Conservation (phyloP, 441 rosid genomes). For the Lepidium campestre region DNA sequence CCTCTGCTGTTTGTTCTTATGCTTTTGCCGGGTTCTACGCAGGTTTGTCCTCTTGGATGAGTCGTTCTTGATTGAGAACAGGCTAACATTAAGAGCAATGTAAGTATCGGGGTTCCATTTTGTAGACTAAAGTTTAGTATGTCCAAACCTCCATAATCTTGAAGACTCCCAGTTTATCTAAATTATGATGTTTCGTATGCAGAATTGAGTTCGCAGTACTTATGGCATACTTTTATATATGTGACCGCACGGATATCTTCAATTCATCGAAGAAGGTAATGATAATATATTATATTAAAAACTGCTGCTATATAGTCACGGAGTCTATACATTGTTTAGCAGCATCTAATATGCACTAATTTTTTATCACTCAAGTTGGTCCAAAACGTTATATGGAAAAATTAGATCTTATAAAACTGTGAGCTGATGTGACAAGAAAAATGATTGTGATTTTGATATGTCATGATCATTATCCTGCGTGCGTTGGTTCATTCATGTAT, state of each 20-base stretch:
- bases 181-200: slow-evolving; percentile 1
- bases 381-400: background rate
- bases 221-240: slow-evolving; percentile 47
- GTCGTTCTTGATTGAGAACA: slow-evolving; percentile 58
- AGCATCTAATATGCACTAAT: background rate
- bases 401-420: background rate
- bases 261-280: slow-evolving; percentile 53
- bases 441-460: background rate
- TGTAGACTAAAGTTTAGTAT: background rate
- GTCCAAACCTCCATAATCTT: background rate
- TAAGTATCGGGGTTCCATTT: slow-evolving; percentile 26
- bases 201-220: slow-evolving; percentile 56
- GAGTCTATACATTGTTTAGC: background rate
- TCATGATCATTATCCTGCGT: background rate
- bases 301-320: background rate
- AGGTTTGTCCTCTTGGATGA: slow-evolving; percentile 64
- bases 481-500: background rate
- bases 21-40: slow-evolving; percentile 6
- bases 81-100: slow-evolving; percentile 64
- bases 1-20: background rate
- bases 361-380: background rate
- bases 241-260: slow-evolving; percentile 65
- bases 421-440: background rate
- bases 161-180: background rate
- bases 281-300: background rate